A percentile compares a stretch with the other conserved stretches of the same genome.
Evolutionary conservation across 805 yeast genomes (phyloP).

Genomic region (Kodamaea sagamina): DNA sequence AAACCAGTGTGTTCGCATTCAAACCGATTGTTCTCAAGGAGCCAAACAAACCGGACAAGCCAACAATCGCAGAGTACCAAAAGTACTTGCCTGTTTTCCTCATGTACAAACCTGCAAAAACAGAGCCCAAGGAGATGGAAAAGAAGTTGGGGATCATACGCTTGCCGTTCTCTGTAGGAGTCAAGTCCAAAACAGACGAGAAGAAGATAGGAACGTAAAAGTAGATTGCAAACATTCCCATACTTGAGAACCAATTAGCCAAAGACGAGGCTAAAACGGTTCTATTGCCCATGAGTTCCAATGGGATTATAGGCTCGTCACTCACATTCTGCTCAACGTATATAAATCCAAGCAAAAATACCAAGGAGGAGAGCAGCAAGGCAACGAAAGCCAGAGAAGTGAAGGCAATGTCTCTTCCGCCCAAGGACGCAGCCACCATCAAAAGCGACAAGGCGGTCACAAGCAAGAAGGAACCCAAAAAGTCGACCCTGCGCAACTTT

Average conservation of each 20-base stretch:
- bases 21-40: constrained; percentile 35
- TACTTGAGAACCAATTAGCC: constrained; percentile 69
- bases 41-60: constrained; percentile 51
- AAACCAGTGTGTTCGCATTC: constrained; percentile 29
- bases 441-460: constrained; percentile 59
- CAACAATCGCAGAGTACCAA: constrained; percentile 43
- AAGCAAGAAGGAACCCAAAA: constrained; percentile 61
- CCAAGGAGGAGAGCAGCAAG: constrained; percentile 34
- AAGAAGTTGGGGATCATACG: constrained; percentile 66
- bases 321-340: constrained; percentile 54
- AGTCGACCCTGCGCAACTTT: constrained; percentile 62
- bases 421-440: constrained; percentile 65
- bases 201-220: constrained; percentile 74
- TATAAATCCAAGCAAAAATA: constrained; percentile 45
- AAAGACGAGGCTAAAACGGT: constrained; percentile 67
- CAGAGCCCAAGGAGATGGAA: constrained; percentile 67
- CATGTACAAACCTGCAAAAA: constrained; percentile 68
- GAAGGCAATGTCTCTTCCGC: constrained; percentile 58
- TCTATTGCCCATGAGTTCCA: constrained; percentile 54
- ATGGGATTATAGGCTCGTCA: constrained; percentile 67
- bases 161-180: constrained; percentile 59
- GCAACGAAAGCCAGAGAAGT: constrained; percentile 41
- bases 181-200: constrained; percentile 51
- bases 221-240: constrained; percentile 62
- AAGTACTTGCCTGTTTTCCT: constrained; percentile 66